Conservation (phyloP, 352 stramenopile species). For the Pythium vanterpoolii region DNA sequence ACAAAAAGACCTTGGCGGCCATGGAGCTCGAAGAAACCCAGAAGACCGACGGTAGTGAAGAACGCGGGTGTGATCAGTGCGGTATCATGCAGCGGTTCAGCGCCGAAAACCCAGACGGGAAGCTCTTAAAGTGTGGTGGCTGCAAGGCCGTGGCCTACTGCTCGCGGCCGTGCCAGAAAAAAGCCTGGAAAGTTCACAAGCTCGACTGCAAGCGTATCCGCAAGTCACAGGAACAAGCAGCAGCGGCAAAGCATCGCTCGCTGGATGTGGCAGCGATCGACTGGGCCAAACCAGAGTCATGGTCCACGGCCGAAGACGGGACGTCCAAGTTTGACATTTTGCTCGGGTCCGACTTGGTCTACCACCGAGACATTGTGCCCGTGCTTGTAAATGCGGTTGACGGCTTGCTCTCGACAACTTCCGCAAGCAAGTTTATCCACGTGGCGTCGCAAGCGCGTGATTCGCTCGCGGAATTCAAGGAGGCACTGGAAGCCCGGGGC, state of each 20-base stretch:
- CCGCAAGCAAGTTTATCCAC: conserved; percentile 66
- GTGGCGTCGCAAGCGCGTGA: conserved; percentile 77
- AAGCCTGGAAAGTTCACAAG: conserved; percentile 86
- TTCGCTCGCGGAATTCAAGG: conserved; percentile 81
- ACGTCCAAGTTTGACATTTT: conserved; percentile 60
- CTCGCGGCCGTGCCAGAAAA: conserved; percentile 83
- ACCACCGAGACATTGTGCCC: conserved; percentile 80
- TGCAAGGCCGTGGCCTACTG: conserved; percentile 81
- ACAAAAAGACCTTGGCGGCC: conserved; percentile 32
- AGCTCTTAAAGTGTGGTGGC: conserved; percentile 80
- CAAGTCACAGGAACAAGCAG: conserved; percentile 26
- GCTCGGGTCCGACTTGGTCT: conserved; percentile 84
- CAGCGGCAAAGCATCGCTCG: conserved; percentile 10
- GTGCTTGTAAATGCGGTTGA: conserved; percentile 80
- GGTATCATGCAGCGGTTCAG: conserved; percentile 71
- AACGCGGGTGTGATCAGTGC: conserved; percentile 59
- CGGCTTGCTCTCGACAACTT: conserved; percentile 37
- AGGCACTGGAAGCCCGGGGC: conserved; percentile 63
- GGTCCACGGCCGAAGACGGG: conserved; percentile 35
- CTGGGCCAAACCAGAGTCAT: conserved; percentile 75
- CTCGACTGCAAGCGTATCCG: conserved; percentile 73
- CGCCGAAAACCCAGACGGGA: conserved; percentile 80
- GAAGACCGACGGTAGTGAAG: conserved; percentile 27
- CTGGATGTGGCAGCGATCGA: conserved; percentile 76
- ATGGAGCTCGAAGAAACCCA: conserved; percentile 2